Percentiles rank a stretch among this genome's conserved stretches.
Conservation (phyloP, 2,329 filamentous ascomycete species). For the Xylariaceae sp. region DNA sequence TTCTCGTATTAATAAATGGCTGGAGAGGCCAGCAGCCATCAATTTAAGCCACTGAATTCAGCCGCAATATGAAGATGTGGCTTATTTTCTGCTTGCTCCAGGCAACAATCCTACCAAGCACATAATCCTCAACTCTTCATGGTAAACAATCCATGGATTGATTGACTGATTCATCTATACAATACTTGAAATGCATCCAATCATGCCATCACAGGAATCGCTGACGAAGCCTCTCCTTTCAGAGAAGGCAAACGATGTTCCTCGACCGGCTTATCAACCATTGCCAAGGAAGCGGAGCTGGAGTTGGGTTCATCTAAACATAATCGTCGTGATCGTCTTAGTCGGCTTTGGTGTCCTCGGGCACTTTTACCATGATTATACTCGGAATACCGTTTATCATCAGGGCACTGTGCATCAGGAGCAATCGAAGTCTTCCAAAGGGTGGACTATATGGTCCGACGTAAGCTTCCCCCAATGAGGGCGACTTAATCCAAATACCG, state of each 20-base stretch:
- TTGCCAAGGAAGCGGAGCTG: constrained; percentile 1
- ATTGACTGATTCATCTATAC: not conserved
- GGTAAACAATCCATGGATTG: not conserved
- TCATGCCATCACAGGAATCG: constrained; percentile 1
- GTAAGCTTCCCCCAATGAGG: constrained; percentile 17
- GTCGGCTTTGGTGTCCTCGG: constrained; percentile 8
- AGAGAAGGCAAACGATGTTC: constrained; percentile 8
- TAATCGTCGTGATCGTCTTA: constrained; percentile 3
- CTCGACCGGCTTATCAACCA: not conserved
- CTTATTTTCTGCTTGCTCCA: not conserved
- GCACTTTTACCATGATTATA: constrained; percentile 3
- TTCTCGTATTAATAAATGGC: too few relatives aligned
- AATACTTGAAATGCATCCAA: not conserved
- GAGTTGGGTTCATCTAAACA: constrained; percentile 8
- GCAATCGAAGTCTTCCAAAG: not conserved
- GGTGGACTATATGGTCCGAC: constrained; percentile 21
- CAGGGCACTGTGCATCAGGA: constrained; percentile 1
- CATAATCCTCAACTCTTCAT: not conserved
- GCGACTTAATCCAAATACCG: not conserved
- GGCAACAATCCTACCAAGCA: not conserved
- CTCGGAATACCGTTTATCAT: constrained; percentile 3
- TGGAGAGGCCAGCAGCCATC: too few relatives aligned
- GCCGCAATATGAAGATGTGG: not conserved
- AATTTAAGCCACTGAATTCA: not conserved
- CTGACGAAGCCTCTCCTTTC: constrained; percentile 6